Base-by-base conservation (phyloP, 495 filamentous ascomycete species). In the Terfezia boudieri region DNA sequence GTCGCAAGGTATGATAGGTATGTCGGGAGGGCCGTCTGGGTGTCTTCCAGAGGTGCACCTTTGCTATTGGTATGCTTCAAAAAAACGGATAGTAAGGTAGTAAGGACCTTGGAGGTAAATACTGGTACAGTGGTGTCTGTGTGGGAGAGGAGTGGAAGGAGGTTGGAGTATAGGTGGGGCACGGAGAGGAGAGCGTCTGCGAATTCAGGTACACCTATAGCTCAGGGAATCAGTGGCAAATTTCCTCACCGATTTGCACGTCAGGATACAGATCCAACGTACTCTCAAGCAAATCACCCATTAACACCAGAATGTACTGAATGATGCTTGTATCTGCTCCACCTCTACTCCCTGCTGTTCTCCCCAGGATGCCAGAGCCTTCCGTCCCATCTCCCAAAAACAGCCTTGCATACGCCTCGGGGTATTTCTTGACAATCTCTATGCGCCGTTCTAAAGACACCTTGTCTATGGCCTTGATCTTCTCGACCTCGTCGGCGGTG, bases 391-490 rank as follows among this genome's bases (percentile, higher is more conserved):
- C 68, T 48, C 90, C 90, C 8, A 94, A 71, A 59, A 99, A 78
- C 58, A 96, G 73, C 48, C 71, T 71, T 52, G 76, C 73, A 69
- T 94, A 99, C 37, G 78, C 83, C 51, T 79, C 71, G 8, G 87
- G 68, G 67, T 95, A 84, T 23, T 69, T 68, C 65, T 92, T 84
- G 56, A 96, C 77, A 36, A 79, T 81, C 60, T 87, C 76, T 62
- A 78, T 78, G 63, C 88, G 78, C 66, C 90, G 85, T 53, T 86
- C 83, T 63, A 83, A 86, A 60, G 86, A 82, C 59, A 90, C 86
- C 71, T 95, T 98, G 68, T 96, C 92, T 60, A 95, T 85, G 51
- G 90, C 85, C 69, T 90, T 88, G 71, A 99, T 96, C 74, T 85
- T 88, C 72, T 83, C 87, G 61, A 95, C 75, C 65, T 99, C 86